Percentiles rank a stretch among this genome's conserved stretches.
Evolutionary conservation across 2,329 filamentous ascomycete species (phyloP).

Genomic region (Phaeomoniella chlamydospora): DNA sequence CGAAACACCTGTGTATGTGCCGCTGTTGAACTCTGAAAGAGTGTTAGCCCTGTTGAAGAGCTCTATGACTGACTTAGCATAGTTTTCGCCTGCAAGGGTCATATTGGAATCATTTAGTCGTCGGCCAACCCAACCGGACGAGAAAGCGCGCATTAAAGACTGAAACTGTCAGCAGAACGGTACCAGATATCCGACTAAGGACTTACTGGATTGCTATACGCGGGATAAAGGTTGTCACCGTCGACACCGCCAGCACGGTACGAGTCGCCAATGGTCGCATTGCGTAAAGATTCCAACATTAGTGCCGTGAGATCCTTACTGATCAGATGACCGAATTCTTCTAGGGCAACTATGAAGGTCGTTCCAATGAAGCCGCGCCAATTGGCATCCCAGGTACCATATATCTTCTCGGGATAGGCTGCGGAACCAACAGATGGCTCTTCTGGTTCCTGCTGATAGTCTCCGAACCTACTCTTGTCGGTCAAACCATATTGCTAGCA

Average conservation of each 20-base stretch:
- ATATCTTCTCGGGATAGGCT: slow-evolving; percentile 35
- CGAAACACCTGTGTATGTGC: slow-evolving; percentile 49
- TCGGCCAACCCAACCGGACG: slow-evolving; percentile 43
- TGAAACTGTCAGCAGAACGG: slow-evolving; percentile 6
- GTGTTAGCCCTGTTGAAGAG: slow-evolving; percentile 42
- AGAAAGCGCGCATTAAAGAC: slow-evolving; percentile 48
- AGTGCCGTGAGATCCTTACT: slow-evolving; percentile 21
- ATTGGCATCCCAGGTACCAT: slow-evolving; percentile 48
- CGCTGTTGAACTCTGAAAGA: slow-evolving; percentile 47
- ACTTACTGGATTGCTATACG: slow-evolving; percentile 41
- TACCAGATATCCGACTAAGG: slow-evolving; percentile 4
- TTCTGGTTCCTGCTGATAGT: slow-evolving; percentile 41
- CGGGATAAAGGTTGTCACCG: slow-evolving; percentile 46
- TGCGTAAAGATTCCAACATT: slow-evolving; percentile 39
- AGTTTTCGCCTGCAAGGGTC: slow-evolving; percentile 40
- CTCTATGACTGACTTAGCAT: slow-evolving; percentile 40
- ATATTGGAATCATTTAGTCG: slow-evolving; percentile 41
- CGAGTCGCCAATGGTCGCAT: slow-evolving; percentile 42
- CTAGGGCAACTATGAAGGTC: slow-evolving; percentile 41
- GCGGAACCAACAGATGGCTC: slow-evolving; percentile 41
- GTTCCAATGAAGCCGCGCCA: slow-evolving; percentile 51
- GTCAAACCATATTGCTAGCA: too few relatives aligned
- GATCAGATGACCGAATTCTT: slow-evolving; percentile 40
- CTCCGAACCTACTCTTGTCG: slow-evolving; percentile 28
- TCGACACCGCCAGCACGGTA: slow-evolving; percentile 48